Evolutionary conservation across 2,329 filamentous ascomycete genomes (phyloP).

Genomic region (Nemania sp.): DNA sequence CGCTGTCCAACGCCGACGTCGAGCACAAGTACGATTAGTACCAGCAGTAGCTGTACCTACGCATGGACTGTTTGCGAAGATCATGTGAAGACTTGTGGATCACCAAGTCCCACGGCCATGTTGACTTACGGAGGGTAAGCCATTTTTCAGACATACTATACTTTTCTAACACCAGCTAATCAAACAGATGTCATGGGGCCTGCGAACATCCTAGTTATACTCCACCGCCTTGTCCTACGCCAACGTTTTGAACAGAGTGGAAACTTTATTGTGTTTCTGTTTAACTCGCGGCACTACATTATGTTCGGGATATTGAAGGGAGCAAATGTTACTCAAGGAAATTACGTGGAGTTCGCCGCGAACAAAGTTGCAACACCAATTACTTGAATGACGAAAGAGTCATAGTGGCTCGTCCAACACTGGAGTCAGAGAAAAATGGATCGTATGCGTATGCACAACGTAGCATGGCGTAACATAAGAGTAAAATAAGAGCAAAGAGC

Average conservation of each 20-base stretch:
- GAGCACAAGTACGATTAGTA: neutral
- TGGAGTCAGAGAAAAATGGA: too few species aligned
- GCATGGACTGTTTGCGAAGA: constrained; percentile 33
- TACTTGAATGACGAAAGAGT: too few species aligned
- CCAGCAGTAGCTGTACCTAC: constrained; percentile 20
- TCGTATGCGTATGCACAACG: too few species aligned
- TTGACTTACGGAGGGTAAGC: constrained; percentile 27
- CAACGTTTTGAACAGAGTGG: too few species aligned
- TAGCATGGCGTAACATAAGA: too few species aligned
- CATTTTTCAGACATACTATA: neutral
- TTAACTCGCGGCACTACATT: too few species aligned
- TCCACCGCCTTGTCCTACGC: constrained; percentile 23
- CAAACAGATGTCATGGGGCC: constrained; percentile 17
- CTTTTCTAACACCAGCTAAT: neutral
- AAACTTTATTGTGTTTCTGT: too few species aligned
- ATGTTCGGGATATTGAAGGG: neutral
- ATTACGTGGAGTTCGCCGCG: too few species aligned
- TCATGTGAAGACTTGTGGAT: constrained; percentile 30
- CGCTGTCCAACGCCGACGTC: constrained; percentile 19
- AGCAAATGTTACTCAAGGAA: neutral
- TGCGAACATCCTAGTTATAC: constrained; percentile 19
- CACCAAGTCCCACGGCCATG: constrained; percentile 29
- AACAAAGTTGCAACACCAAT: too few species aligned
- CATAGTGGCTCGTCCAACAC: too few species aligned
- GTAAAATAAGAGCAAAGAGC: too few species aligned